Evolutionary conservation across 2,329 filamentous ascomycete species (phyloP).

Genomic region (Colletotrichum cuscutae): DNA sequence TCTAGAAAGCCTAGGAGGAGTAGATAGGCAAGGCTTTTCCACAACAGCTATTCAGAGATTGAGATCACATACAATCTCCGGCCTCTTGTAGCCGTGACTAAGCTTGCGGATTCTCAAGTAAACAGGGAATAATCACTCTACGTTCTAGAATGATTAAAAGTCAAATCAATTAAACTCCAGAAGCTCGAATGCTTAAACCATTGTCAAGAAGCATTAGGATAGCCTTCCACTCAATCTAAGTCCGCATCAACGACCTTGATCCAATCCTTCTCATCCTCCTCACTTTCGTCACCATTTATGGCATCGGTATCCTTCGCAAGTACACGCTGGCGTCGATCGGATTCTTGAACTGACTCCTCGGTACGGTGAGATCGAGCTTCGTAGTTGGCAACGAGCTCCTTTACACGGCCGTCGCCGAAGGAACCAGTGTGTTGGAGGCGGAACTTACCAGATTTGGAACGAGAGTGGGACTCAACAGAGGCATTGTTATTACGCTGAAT

Average conservation of each 20-base stretch:
- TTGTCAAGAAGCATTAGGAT: neutral
- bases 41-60: too few relatives aligned
- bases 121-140: neutral
- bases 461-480: neutral
- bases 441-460: neutral
- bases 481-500: neutral
- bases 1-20: too few relatives aligned
- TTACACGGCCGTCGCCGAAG: neutral
- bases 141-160: neutral
- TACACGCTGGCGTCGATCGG: neutral
- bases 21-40: too few relatives aligned
- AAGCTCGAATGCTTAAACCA: neutral
- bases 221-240: neutral
- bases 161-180: neutral
- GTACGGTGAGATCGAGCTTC: neutral
- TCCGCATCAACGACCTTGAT: neutral
- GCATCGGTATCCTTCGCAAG: too few relatives aligned
- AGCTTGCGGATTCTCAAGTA: too few relatives aligned
- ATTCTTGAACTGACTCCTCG: neutral
- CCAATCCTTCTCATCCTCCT: neutral
- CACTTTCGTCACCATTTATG: neutral
- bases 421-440: neutral
- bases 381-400: conserved; percentile 12
- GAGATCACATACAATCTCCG: too few relatives aligned
- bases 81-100: neutral